Evolutionary conservation across 2,329 filamentous ascomycete genomes (phyloP).

Genomic region (Cyphellophora europaea): DNA sequence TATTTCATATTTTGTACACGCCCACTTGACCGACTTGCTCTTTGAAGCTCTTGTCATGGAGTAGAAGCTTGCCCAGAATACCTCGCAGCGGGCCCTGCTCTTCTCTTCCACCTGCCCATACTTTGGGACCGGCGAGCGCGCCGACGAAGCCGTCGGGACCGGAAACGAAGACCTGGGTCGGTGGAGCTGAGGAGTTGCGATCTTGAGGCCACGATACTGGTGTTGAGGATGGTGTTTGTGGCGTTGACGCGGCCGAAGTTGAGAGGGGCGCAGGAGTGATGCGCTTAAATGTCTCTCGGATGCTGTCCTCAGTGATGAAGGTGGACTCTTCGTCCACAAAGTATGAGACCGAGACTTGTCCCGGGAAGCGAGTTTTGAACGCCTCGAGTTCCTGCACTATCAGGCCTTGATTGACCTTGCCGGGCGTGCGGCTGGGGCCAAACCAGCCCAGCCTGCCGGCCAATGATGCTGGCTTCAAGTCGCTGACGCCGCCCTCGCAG

Average conservation of each 20-base stretch:
- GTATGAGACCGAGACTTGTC: conserved; percentile 57
- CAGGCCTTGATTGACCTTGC: conserved; percentile 11
- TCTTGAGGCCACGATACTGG: neutral
- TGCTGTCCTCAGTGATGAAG: conserved; percentile 42
- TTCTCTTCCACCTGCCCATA: conserved; percentile 15
- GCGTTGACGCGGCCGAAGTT: neutral
- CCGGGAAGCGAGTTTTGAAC: conserved; percentile 49
- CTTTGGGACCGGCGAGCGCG: conserved; percentile 69
- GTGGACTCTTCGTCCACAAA: conserved; percentile 73
- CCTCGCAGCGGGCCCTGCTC: conserved; percentile 16
- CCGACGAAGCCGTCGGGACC: conserved; percentile 85
- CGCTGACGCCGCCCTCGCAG: conserved; percentile 51
- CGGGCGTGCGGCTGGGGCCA: conserved; percentile 6
- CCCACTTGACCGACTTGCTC: too few species aligned
- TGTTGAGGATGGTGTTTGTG: neutral
- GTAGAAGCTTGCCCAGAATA: too few species aligned
- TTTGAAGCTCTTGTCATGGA: too few species aligned
- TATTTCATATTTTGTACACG: too few species aligned
- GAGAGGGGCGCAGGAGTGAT: neutral
- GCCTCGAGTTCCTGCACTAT: conserved; percentile 55
- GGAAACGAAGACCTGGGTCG: conserved; percentile 65
- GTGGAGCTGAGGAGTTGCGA: neutral
- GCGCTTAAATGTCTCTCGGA: neutral
- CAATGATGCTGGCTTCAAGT: conserved; percentile 25
- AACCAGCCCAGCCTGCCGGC: conserved; percentile 11